A percentile compares a stretch with the other conserved stretches of the same genome.
phyloP scores from a whole-genome alignment of 75 land plant species.

The Pseudotsuga menziesii region DNA sequence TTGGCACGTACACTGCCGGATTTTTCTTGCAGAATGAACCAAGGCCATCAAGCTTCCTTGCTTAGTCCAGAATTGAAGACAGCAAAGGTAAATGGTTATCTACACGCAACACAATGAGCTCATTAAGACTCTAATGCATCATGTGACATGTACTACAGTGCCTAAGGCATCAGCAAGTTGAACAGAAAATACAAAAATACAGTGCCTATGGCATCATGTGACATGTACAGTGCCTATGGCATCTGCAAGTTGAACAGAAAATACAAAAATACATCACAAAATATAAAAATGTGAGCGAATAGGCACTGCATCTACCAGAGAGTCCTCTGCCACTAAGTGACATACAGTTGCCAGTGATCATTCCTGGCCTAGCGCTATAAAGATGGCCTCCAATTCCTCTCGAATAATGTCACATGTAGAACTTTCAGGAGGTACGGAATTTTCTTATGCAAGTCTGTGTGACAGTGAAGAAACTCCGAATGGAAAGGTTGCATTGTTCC shows the following conservation, averaged over 20 bases:
- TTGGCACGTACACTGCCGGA: too few species aligned
- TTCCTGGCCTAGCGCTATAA: not conserved
- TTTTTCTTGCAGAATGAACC: too few species aligned
- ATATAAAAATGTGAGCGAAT: too few species aligned
- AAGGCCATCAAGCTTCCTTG: conserved; percentile 15
- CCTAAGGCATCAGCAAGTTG: too few species aligned
- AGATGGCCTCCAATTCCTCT: too few species aligned
- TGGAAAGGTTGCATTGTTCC: not conserved
- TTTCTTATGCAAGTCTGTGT: not conserved
- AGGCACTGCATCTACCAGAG: too few species aligned
- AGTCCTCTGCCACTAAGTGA: too few species aligned
- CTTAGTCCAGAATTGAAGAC: conserved; percentile 17
- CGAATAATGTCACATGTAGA: not conserved
- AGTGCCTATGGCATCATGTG: too few species aligned
- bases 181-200: too few species aligned
- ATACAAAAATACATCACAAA: too few species aligned
- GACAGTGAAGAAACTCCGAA: not conserved
- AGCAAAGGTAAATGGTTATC: conserved; percentile 7
- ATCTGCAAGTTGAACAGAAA: too few species aligned
- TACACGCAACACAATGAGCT: not conserved
- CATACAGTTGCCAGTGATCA: not conserved
- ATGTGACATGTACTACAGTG: not conserved
- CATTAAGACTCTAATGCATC: not conserved
- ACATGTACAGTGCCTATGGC: not conserved
- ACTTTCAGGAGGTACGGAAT: not conserved